A percentile compares a stretch with the other conserved stretches of the same genome.
Conservation (phyloP, 2,329 filamentous ascomycete species). For the Sarocladium strictum region DNA sequence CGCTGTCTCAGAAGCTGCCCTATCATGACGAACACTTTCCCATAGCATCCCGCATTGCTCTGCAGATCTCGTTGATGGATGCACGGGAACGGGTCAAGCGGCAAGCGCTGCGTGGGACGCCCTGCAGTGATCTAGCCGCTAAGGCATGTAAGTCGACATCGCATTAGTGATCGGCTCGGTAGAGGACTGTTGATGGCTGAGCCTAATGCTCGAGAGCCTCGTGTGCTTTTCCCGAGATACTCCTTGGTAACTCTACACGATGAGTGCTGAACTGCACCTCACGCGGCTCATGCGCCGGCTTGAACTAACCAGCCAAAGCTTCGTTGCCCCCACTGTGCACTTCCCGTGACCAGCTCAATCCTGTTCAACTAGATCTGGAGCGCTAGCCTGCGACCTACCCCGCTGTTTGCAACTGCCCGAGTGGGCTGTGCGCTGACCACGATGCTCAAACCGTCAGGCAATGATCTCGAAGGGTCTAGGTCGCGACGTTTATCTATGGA, state of each 20-base stretch:
- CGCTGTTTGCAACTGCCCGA: slow-evolving; percentile 7
- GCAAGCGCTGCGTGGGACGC: not conserved
- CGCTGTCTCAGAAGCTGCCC: not conserved
- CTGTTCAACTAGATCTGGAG: not conserved
- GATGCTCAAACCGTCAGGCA: not conserved
- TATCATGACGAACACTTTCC: not conserved
- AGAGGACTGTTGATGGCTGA: not conserved
- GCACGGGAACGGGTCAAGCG: not conserved
- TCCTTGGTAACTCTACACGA: too few species aligned
- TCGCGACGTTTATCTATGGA: not conserved
- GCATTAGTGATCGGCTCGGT: not conserved
- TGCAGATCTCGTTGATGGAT: not conserved
- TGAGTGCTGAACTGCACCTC: not conserved
- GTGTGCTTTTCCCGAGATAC: too few species aligned
- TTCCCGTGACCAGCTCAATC: not conserved
- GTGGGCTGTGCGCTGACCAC: not conserved
- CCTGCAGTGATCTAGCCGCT: not conserved
- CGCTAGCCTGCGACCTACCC: not conserved
- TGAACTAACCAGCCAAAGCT: not conserved
- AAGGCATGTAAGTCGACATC: not conserved
- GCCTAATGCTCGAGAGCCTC: not conserved
- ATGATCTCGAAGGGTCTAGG: slow-evolving; percentile 5
- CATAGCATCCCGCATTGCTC: not conserved
- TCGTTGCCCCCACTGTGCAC: not conserved
- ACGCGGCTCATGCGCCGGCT: not conserved